A percentile compares a stretch with the other conserved stretches of the same genome.
phyloP scores from a whole-genome alignment of 441 rosid species.

The Cnidoscolus chayamansa region DNA sequence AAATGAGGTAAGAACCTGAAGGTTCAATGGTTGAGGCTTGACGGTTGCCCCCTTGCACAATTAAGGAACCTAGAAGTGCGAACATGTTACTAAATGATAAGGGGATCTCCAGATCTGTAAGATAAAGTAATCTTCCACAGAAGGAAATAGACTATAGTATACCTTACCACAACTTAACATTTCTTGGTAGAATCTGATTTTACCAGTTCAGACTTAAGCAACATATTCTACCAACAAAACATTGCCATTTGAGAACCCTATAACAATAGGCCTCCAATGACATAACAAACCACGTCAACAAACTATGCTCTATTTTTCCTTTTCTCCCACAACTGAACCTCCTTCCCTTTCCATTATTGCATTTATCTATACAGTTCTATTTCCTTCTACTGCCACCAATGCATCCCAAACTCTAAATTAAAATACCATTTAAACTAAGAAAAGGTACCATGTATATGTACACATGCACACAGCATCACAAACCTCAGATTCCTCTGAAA shows the following conservation, averaged over 20 bases:
- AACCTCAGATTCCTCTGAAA: constrained; percentile 59
- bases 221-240: not conserved
- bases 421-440: not conserved
- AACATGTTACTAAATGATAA: not conserved
- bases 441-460: constrained; percentile 14
- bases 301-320: not conserved
- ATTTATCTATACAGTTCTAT: not conserved
- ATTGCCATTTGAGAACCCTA: too few species aligned
- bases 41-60: too few species aligned
- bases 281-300: not conserved
- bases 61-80: not conserved
- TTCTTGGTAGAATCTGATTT: not conserved
- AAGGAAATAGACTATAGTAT: not conserved
- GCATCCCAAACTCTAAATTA: not conserved
- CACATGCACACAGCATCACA: constrained; percentile 16
- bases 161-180: not conserved
- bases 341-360: not conserved
- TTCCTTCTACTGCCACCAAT: constrained; percentile 3
- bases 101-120: not conserved
- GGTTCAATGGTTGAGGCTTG: not conserved
- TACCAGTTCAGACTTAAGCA: not conserved
- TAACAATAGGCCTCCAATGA: not conserved
- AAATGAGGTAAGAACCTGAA: not conserved
- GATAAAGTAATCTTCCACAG: not conserved
- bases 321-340: not conserved